Evolutionary conservation across 768 basidiomycete genomes (phyloP), one percentile per base, ranked within the genome.

Genomic region (Leccinum olivaceopallidum): DNA sequence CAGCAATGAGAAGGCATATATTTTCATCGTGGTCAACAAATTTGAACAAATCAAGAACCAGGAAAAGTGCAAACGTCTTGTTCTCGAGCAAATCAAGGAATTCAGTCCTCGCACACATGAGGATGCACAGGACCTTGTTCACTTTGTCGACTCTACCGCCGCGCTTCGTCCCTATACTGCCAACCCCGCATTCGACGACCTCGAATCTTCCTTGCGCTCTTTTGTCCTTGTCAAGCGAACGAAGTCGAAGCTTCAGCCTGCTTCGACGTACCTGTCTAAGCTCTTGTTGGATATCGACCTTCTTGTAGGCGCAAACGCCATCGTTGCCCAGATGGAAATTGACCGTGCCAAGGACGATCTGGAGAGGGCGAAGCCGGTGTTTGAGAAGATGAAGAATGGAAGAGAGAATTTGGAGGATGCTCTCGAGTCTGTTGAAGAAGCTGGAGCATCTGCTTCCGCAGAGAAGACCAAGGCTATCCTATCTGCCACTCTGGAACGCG

Each of bases 21-120:
- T 99, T 53, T 99, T 99, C 80, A 90, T 98, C 71, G 97, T 98
- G 57, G 96, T 98, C 73, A 99, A 99, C 83, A 94, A 95, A 74
- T 99, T 88, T 73, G 94, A 94, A 68, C 90, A 93, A 72, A 96
- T 98, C 77, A 85, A 87, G 73, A 92, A 98, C 80, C 97, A 98
- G 79, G 92, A 90, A 53, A 89, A 93, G 74, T 98, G 97, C 76
- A 85, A 86, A 68, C 83, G 92, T 47, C 75, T 88, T 34, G 90
- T 99, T 50, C 83, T 97, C 28, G 95, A 98, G 60, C 96, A 98
- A 75, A 94, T 99, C 81, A 90, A 86, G 71, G 84, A 90, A 65
- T 83, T 98, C 66, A 94, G 90, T 69, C 96, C 97, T n/a, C 78
- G 85, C 55, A 98, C 97, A 0, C 93, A 87, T 71, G 91, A 94